phyloP scores from a whole-genome alignment of 768 basidiomycete genomes.

The Suillus hirtellus region DNA sequence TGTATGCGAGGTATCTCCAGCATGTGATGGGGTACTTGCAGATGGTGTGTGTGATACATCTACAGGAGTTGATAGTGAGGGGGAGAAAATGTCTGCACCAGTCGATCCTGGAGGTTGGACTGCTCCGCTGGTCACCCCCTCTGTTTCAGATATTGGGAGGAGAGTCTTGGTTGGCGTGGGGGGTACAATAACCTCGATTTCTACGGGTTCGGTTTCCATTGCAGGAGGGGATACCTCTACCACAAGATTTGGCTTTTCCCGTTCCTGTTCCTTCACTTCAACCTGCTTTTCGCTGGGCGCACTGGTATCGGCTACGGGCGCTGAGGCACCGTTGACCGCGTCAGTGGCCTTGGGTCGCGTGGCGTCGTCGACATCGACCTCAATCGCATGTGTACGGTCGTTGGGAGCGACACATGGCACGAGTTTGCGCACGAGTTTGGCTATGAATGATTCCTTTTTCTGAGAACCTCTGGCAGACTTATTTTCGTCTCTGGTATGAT shows the following conservation, averaged over 20 bases:
- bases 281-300: conserved; percentile 31
- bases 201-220: conserved; percentile 26
- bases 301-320: conserved; percentile 22
- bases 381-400: conserved; percentile 43
- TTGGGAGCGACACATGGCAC: conserved; percentile 67
- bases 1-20: conserved; percentile 32
- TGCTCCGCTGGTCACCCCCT: conserved; percentile 86
- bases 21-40: conserved; percentile 29
- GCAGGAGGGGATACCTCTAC: conserved; percentile 16
- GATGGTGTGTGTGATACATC: conserved; percentile 26
- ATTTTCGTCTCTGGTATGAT: conserved; percentile 34
- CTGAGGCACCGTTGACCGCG: conserved; percentile 20
- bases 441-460: conserved; percentile 55
- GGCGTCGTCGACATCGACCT: conserved; percentile 36
- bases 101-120: conserved; percentile 90
- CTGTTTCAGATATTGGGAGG: conserved; percentile 73
- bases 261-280: conserved; percentile 35
- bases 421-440: conserved; percentile 59
- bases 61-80: conserved; percentile 25
- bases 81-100: conserved; percentile 40
- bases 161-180: conserved; percentile 48
- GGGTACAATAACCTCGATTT: conserved; percentile 43
- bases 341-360: conserved; percentile 24
- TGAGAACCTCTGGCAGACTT: conserved; percentile 36
- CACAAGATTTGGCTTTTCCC: conserved; percentile 41